A percentile compares a stretch with the other conserved stretches of the same genome.
Conservation (phyloP, 345 rosid genomes). For the Anastatica hierochuntica region DNA sequence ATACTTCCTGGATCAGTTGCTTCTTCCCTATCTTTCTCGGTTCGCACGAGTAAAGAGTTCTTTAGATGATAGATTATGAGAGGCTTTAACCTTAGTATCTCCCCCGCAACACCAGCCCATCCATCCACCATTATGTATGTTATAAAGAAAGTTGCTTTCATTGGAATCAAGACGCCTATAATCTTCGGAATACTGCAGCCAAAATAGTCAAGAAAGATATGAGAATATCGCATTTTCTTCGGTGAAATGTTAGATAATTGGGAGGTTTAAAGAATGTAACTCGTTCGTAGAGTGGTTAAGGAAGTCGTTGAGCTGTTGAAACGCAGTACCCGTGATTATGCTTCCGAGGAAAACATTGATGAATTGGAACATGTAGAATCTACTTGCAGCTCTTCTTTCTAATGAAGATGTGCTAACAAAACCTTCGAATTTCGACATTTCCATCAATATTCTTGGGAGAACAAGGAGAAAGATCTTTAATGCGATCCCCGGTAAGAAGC, state of each 20-base stretch:
- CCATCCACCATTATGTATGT: conserved; percentile 97
- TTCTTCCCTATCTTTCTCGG: conserved; percentile 84
- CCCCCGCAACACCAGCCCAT: conserved; percentile 98
- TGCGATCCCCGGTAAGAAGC: conserved; percentile 94
- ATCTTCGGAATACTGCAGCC: conserved; percentile 69
- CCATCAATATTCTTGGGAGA: conserved; percentile 81
- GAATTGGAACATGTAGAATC: conserved; percentile 78
- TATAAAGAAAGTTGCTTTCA: conserved; percentile 95
- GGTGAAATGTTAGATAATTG: neutral
- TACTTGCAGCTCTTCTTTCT: conserved; percentile 82
- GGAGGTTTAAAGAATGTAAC: conserved; percentile 35
- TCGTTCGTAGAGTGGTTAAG: conserved; percentile 77
- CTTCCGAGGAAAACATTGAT: conserved; percentile 93
- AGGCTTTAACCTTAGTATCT: conserved; percentile 76
- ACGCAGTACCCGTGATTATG: conserved; percentile 89
- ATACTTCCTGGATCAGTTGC: conserved; percentile 98
- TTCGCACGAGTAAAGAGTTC: conserved; percentile 70
- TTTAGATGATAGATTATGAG: conserved; percentile 78
- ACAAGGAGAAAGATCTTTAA: conserved; percentile 80
- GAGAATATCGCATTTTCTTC: neutral
- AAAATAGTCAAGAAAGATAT: neutral
- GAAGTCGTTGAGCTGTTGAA: conserved; percentile 76
- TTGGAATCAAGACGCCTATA: conserved; percentile 80
- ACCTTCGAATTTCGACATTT: conserved; percentile 96
- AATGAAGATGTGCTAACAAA: conserved; percentile 53